Percentiles rank a stretch among this genome's conserved stretches.
phyloP scores from a whole-genome alignment of 306 rosid species.

The Citrullus amarus region DNA sequence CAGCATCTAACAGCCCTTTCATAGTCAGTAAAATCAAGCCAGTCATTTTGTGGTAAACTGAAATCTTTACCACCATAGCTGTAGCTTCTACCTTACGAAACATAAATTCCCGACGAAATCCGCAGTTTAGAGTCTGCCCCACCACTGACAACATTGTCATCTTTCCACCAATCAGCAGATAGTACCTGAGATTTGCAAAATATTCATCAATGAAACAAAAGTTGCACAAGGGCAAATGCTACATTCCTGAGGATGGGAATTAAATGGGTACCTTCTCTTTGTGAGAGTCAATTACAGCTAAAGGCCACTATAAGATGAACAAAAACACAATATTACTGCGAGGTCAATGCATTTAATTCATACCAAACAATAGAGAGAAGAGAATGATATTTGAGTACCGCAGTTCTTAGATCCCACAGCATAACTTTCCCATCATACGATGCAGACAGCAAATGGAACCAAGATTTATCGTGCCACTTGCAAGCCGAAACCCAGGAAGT shows the following conservation, averaged over 20 bases:
- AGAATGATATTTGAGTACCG: slow-evolving; percentile 34
- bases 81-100: slow-evolving; percentile 23
- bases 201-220: background rate
- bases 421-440: slow-evolving; percentile 82
- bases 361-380: background rate
- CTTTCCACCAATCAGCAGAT: slow-evolving; percentile 90
- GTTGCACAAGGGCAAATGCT: background rate
- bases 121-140: slow-evolving; percentile 79
- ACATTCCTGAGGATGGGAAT: background rate
- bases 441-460: slow-evolving; percentile 71
- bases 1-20: background rate
- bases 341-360: background rate
- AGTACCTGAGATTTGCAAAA: slow-evolving; percentile 41
- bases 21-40: background rate
- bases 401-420: slow-evolving; percentile 95
- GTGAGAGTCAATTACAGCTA: slow-evolving; percentile 59
- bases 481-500: slow-evolving; percentile 71
- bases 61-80: background rate
- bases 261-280: slow-evolving; percentile 48
- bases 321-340: background rate
- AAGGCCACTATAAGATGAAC: slow-evolving; percentile 76
- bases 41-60: background rate
- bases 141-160: slow-evolving; percentile 64
- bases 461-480: slow-evolving; percentile 73
- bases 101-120: slow-evolving; percentile 56